Evolutionary conservation across 2,329 filamentous ascomycete species (phyloP).

Genomic region (Fusarium nanum): DNA sequence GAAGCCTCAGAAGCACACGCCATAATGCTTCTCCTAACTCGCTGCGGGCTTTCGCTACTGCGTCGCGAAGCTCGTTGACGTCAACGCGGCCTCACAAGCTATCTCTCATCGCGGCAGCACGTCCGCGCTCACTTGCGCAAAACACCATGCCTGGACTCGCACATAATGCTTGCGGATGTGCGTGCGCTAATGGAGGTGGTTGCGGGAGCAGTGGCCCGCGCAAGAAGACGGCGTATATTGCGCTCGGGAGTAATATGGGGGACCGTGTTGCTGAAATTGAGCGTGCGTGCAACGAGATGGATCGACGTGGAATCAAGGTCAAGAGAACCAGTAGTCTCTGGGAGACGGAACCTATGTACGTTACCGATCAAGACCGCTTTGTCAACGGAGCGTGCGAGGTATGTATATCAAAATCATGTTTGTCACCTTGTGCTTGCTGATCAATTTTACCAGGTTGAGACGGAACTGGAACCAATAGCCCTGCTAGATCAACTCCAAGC

Average conservation of each 20-base stretch:
- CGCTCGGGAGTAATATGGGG: slow-evolving; percentile 91
- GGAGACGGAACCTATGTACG: slow-evolving; percentile 98
- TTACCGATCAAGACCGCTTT: slow-evolving; percentile 87
- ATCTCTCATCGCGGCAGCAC: slow-evolving; percentile 19
- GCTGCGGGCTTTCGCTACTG: slow-evolving; percentile 22
- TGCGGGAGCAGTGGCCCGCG: slow-evolving; percentile 46
- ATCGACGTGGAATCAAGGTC: slow-evolving; percentile 76
- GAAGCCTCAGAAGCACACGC: slow-evolving; percentile 12
- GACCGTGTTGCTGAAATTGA: slow-evolving; percentile 89
- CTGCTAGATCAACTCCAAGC: slow-evolving; percentile 84
- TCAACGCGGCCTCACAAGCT: slow-evolving; percentile 21
- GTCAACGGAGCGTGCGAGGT: slow-evolving; percentile 95
- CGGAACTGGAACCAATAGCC: slow-evolving; percentile 76
- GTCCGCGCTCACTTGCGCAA: slow-evolving; percentile 29
- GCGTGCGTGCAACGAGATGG: slow-evolving; percentile 82
- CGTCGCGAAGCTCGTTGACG: slow-evolving; percentile 24
- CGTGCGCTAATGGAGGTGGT: slow-evolving; percentile 48
- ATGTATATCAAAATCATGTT: slow-evolving; percentile 50
- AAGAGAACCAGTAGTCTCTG: slow-evolving; percentile 87
- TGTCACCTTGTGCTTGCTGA: slow-evolving; percentile 17
- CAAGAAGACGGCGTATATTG: slow-evolving; percentile 76
- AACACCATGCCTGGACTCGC: slow-evolving; percentile 28
- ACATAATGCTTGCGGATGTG: slow-evolving; percentile 51
- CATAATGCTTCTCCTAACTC: slow-evolving; percentile 18
- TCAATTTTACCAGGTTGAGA: slow-evolving; percentile 74